Percentiles rank a stretch among this genome's conserved stretches.
phyloP scores from a whole-genome alignment of 2,329 filamentous ascomycete genomes.

The Neophaeococcomyces aloes region DNA sequence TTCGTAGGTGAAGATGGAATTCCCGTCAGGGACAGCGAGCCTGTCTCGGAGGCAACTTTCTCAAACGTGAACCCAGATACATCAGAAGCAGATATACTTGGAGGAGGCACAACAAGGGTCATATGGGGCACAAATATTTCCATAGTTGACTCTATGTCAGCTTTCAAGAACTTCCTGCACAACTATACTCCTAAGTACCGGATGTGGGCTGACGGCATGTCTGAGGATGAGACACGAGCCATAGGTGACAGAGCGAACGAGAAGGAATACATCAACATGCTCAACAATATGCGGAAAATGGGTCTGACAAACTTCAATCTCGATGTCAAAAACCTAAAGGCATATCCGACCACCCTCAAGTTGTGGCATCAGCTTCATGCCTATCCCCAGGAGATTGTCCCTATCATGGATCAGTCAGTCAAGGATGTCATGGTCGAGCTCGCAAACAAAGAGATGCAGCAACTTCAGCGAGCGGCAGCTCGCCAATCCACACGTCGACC shows the following conservation, averaged over 20 bases:
- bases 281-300: conserved; percentile 84
- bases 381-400: conserved; percentile 92
- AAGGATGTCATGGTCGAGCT: conserved; percentile 91
- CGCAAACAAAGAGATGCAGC: conserved; percentile 66
- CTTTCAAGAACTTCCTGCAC: conserved; percentile 83
- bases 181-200: conserved; percentile 93
- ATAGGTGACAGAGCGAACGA: conserved; percentile 60
- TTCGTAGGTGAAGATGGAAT: conserved; percentile 57
- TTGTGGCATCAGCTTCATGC: conserved; percentile 90
- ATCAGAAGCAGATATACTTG: conserved; percentile 80
- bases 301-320: conserved; percentile 77
- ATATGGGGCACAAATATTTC: conserved; percentile 98
- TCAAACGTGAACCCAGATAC: conserved; percentile 68
- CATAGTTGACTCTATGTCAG: conserved; percentile 73
- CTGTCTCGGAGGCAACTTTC: conserved; percentile 52
- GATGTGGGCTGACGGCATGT: conserved; percentile 76
- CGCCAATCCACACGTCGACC: conserved; percentile 35
- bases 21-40: conserved; percentile 40
- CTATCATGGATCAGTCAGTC: conserved; percentile 87
- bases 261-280: conserved; percentile 71
- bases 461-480: conserved; percentile 50
- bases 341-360: conserved; percentile 85
- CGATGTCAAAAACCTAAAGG: conserved; percentile 77
- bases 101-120: conserved; percentile 67
- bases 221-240: conserved; percentile 60